These are phyloP conservation scores for Clitopilus hobsonii DNA, from an alignment of 768 basidiomycete genomes.

Conservation along the genomic window DNA sequence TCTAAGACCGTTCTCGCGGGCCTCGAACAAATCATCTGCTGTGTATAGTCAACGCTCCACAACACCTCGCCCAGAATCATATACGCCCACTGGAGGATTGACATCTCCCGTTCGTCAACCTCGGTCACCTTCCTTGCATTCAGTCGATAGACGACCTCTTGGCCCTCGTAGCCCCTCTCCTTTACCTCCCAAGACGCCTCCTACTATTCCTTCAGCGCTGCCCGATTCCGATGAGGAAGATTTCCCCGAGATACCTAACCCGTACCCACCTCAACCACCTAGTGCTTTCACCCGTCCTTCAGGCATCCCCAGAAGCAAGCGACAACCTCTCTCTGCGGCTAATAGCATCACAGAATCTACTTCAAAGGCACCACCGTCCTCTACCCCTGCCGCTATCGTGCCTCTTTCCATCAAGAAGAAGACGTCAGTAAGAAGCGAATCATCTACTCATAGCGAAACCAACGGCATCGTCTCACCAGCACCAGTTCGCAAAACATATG, in stretches of 20 bases:
- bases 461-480: slow-evolving; percentile 28
- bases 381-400: slow-evolving; percentile 48
- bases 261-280: slow-evolving; percentile 17
- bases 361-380: slow-evolving; percentile 36
- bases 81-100: slow-evolving; percentile 28
- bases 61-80: slow-evolving; percentile 43
- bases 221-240: slow-evolving; percentile 45
- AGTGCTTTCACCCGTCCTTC: slow-evolving; percentile 29
- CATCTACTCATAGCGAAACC: slow-evolving; percentile 16
- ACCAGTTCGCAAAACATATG: slow-evolving; percentile 32
- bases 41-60: slow-evolving; percentile 34
- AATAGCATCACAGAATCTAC: slow-evolving; percentile 45
- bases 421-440: slow-evolving; percentile 49
- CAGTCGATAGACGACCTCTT: slow-evolving; percentile 56
- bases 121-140: slow-evolving; percentile 41
- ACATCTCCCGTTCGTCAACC: slow-evolving; percentile 31
- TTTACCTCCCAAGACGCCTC: slow-evolving; percentile 44
- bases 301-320: slow-evolving; percentile 66
- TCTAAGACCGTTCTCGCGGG: slow-evolving; percentile 49
- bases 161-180: slow-evolving; percentile 80
- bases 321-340: slow-evolving; percentile 58
- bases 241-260: slow-evolving; percentile 33
- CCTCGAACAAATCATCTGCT: slow-evolving; percentile 32
- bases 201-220: slow-evolving; percentile 20
- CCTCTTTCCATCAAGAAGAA: slow-evolving; percentile 87